Base-by-base conservation (phyloP, 1,139 yeast genomes). In the Candida smagusa region DNA sequence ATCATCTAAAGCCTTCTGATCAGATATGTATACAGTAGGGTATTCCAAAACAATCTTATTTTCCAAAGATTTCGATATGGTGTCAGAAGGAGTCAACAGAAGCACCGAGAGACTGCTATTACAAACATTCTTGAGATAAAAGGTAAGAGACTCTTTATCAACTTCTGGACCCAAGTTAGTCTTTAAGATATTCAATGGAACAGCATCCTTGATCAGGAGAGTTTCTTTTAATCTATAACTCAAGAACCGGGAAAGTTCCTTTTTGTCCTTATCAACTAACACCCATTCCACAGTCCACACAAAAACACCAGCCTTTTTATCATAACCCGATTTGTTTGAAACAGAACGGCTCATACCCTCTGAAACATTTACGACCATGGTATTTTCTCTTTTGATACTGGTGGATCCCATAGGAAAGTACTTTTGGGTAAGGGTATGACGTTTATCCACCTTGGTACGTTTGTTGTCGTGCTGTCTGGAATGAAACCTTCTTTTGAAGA, bases 201-300 rank as follows among this genome's bases (percentile, higher is more conserved):
- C 61, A 0, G 72, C 59, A 8, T 68, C 73, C 9, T 47, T 49
- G 13, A 75, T 40, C 0, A 44, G 28, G 7, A 54, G 42, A n/a
- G 45, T 46, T 38, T 76, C 81, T 41, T 68, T 72, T 13, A 75
- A 56, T 37, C 77, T 56, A 44, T 68, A 77, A 43, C 78, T 74
- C 26, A 72, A 42, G 45, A 74, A 70, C 7, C 61, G 56, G 8
- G 58, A 47, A 22, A 50, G 33, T 27, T 54, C 53, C 6, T 40
- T 38, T 0, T 59, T 61, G 3, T 50, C 45, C 3, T 44, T 50
- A 25, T 65, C 61, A n/a, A 73, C 50, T 7, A 78, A 50, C 0
- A 75, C 56, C 85, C 89, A 83, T 54, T 89, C 95, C 0, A 88
- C 59, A 0, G 96, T 83, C 96, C 97, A 89, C 13, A 75, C 74